A percentile compares a stretch with the other conserved stretches of the same genome.
Evolutionary conservation across 78 protist species (phyloP).

Genomic region (Diacronema lutheri): DNA sequence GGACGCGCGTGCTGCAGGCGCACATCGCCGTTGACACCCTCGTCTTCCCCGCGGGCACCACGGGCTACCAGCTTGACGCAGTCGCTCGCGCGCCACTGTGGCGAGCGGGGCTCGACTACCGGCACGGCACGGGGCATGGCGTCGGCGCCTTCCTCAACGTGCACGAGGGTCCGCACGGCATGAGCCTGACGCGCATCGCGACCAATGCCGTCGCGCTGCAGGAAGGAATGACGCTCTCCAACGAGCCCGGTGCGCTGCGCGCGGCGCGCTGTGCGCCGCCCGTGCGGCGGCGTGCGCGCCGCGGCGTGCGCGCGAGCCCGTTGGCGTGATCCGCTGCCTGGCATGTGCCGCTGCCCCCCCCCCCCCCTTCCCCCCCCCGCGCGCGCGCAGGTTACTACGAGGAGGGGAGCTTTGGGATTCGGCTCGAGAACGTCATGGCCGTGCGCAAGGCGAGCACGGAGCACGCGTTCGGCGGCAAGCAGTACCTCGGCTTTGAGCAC

Average conservation of each 20-base stretch:
- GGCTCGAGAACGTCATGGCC: constrained; percentile 79
- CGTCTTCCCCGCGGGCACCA: constrained; percentile 76
- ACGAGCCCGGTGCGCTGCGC: neutral
- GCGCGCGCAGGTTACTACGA: neutral
- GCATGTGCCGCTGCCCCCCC: neutral
- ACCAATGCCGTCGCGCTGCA: neutral
- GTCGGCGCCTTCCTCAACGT: constrained; percentile 90
- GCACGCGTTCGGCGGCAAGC: constrained; percentile 31
- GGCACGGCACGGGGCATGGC: constrained; percentile 97
- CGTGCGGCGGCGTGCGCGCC: no score
- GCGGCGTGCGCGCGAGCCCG: no score
- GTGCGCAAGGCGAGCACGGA: constrained; percentile 10
- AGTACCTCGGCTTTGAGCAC: constrained; percentile 60
- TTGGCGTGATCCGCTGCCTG: no score
- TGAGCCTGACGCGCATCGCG: neutral
- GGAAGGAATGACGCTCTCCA: neutral
- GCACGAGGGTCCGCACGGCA: constrained; percentile 81
- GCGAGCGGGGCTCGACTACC: constrained; percentile 46
- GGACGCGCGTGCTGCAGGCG: constrained; percentile 83
- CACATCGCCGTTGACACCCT: constrained; percentile 68
- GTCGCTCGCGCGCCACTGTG: constrained; percentile 41
- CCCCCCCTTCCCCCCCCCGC: neutral
- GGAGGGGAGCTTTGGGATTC: constrained; percentile 80
- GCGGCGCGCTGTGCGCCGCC: no score
- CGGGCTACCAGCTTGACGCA: constrained; percentile 37